Evolutionary conservation across 73 alveolate genomes (phyloP).

Genomic region (Symbiodinium pilosum): DNA sequence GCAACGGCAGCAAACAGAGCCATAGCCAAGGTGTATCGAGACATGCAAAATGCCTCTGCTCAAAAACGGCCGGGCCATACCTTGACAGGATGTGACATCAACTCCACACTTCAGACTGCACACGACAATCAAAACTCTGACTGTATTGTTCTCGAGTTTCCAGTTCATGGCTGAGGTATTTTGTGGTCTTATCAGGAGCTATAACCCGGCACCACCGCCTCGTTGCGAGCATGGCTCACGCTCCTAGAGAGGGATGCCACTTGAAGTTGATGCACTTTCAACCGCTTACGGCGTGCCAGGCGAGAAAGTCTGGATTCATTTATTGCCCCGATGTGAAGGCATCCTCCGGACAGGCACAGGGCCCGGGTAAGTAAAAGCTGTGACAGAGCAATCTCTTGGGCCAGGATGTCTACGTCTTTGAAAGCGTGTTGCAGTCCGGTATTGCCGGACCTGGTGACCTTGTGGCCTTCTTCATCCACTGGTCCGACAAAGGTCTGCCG

Average conservation of each 20-base stretch:
- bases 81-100: no score
- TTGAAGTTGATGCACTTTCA: background rate
- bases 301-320: background rate
- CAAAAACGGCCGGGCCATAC: no score
- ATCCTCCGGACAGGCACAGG: background rate
- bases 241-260: background rate
- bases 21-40: no score
- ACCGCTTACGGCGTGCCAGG: no score
- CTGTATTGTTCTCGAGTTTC: no score
- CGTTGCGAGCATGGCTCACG: background rate
- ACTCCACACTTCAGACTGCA: no score
- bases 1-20: no score
- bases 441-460: slow-evolving; percentile 15
- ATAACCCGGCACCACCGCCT: background rate
- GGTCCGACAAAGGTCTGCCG: slow-evolving; percentile 10
- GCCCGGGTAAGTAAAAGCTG: background rate
- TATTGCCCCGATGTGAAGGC: background rate
- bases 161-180: background rate
- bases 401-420: background rate
- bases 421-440: background rate
- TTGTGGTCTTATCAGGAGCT: background rate
- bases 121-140: no score
- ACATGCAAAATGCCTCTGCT: no score
- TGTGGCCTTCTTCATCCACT: slow-evolving; percentile 34
- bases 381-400: background rate